Evolutionary conservation across 108 stramenopile genomes (phyloP).

Genomic region (Bacterosira constricta): DNA sequence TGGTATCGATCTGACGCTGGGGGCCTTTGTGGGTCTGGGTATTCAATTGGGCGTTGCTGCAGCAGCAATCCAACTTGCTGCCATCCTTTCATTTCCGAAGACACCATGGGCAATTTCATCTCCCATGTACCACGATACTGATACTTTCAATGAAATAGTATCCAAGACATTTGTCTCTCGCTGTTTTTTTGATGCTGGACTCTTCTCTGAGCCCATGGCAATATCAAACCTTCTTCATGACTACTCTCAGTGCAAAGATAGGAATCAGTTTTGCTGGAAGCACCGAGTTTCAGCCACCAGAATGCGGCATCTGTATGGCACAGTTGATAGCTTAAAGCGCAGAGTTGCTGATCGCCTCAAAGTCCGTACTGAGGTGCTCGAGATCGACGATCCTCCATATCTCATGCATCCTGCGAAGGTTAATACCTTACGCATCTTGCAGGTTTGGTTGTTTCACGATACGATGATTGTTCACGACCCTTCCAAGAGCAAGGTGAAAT

Average conservation of each 20-base stretch:
- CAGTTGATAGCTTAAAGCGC: constrained; percentile 54
- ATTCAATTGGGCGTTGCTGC: constrained; percentile 86
- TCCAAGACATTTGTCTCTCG: constrained; percentile 59
- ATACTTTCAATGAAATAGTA: constrained; percentile 54
- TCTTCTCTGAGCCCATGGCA: constrained; percentile 80
- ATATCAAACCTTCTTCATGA: constrained; percentile 76
- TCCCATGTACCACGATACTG: constrained; percentile 63
- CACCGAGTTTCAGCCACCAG: constrained; percentile 51
- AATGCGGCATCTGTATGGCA: constrained; percentile 53
- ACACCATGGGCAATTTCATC: constrained; percentile 81
- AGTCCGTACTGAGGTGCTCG: constrained; percentile 38
- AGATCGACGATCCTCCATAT: constrained; percentile 54
- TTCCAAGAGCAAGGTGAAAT: constrained; percentile 12
- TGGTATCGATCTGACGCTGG: constrained; percentile 79
- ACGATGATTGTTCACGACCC: constrained; percentile 59
- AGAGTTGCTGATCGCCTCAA: constrained; percentile 67
- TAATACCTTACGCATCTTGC: constrained; percentile 60
- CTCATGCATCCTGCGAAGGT: constrained; percentile 66
- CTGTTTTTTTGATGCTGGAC: constrained; percentile 73
- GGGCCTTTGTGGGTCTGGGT: constrained; percentile 79
- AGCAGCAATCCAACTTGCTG: constrained; percentile 84
- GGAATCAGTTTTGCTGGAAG: constrained; percentile 45
- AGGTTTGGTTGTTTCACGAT: constrained; percentile 81
- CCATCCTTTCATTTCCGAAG: constrained; percentile 70
- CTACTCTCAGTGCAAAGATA: constrained; percentile 37